These are phyloP conservation scores for Cystofilobasidium bisporidii DNA, from an alignment of 768 basidiomycete genomes.

Conservation along the genomic window DNA sequence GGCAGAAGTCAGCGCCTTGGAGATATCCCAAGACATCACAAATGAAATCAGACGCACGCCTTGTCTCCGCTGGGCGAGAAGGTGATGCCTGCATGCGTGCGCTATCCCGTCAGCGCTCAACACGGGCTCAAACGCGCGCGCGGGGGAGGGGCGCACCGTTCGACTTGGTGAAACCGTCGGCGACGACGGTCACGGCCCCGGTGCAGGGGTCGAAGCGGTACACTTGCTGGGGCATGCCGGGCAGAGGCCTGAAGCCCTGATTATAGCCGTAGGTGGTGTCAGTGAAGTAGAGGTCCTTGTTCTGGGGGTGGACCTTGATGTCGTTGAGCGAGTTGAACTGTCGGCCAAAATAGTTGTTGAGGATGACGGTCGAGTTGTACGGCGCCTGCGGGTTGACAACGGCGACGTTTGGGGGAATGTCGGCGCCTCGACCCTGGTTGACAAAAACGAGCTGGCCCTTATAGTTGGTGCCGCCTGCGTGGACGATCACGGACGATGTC, in stretches of 20 bases:
- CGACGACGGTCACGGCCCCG: slow-evolving; percentile 58
- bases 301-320: slow-evolving; percentile 13
- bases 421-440: slow-evolving; percentile 39
- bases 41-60: background rate
- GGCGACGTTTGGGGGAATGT: slow-evolving; percentile 53
- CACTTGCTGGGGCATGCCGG: slow-evolving; percentile 62
- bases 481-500: slow-evolving; percentile 44
- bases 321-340: slow-evolving; percentile 34
- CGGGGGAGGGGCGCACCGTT: slow-evolving; percentile 47
- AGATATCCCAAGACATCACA: background rate
- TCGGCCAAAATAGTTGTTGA: slow-evolving; percentile 69
- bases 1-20: background rate
- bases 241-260: slow-evolving; percentile 57
- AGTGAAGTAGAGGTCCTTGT: slow-evolving; percentile 63
- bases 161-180: slow-evolving; percentile 61
- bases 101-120: no score
- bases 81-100: slow-evolving; percentile 46
- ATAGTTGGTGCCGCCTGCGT: slow-evolving; percentile 16
- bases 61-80: slow-evolving; percentile 55
- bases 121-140: no score
- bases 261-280: slow-evolving; percentile 62
- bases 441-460: slow-evolving; percentile 9
- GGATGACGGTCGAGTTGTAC: slow-evolving; percentile 56
- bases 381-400: slow-evolving; percentile 58
- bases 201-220: slow-evolving; percentile 65